Evolutionary conservation across 345 rosid genomes (phyloP).

Genomic region (Dovyalis caffra): DNA sequence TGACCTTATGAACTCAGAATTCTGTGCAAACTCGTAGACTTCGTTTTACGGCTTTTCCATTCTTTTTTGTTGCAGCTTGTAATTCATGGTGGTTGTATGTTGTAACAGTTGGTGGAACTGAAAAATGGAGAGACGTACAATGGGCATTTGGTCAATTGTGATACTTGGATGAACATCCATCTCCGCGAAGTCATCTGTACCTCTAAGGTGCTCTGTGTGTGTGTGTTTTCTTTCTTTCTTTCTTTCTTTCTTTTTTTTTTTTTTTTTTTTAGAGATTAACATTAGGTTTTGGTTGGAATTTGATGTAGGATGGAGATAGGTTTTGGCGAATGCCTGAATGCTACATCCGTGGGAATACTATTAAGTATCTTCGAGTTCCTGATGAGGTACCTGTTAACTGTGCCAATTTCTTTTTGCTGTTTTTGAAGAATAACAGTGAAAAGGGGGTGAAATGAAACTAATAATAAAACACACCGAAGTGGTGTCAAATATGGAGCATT

Average conservation of each 20-base stretch:
- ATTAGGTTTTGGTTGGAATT: conserved; percentile 7
- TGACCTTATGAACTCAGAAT: background rate
- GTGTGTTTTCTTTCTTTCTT: background rate
- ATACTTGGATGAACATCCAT: conserved; percentile 98
- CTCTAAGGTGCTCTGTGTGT: conserved; percentile 59
- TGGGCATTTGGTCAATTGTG: conserved; percentile 96
- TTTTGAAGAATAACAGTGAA: background rate
- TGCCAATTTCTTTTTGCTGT: too few relatives aligned
- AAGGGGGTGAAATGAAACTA: background rate
- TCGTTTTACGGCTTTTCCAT: background rate
- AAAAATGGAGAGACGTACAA: conserved; percentile 98
- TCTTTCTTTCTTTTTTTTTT: conserved; percentile 3
- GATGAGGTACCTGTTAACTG: conserved; percentile 76
- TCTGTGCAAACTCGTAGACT: conserved; percentile 2
- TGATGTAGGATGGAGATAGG: conserved; percentile 87
- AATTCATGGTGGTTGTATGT: conserved; percentile 25
- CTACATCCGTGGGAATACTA: conserved; percentile 97
- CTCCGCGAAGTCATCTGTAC: conserved; percentile 99
- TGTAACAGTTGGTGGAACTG: conserved; percentile 79
- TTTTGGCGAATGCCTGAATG: conserved; percentile 99
- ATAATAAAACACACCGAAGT: background rate
- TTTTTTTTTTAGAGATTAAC: background rate
- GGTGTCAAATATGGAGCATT: background rate
- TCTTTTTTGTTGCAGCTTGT: conserved; percentile 13
- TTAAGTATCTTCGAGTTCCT: conserved; percentile 97